Evolutionary conservation across 176 grass and related monocot genomes (phyloP).

Genomic region (Cenchrus purpureus): DNA sequence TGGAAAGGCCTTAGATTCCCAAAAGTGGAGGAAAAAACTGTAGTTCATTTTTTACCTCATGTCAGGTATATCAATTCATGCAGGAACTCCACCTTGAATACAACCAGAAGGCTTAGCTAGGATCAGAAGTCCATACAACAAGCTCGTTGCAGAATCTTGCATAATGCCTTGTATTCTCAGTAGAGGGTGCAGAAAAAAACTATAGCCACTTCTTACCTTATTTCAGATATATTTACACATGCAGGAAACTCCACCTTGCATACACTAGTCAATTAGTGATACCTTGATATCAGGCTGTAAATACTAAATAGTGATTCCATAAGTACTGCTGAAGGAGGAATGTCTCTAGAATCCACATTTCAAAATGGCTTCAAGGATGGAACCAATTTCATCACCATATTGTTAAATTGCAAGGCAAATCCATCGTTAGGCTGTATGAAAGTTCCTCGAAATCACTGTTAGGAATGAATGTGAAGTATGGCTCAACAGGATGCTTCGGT

Average conservation of each 20-base stretch:
- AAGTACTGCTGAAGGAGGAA: background rate
- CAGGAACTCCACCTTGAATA: background rate
- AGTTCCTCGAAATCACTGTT: background rate
- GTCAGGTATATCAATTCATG: constrained; percentile 18
- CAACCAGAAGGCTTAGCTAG: background rate
- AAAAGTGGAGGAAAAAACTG: background rate
- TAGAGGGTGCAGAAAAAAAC: background rate
- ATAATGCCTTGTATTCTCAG: background rate
- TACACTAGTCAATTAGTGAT: background rate
- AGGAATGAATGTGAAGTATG: background rate
- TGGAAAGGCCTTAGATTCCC: background rate
- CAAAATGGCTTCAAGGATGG: background rate
- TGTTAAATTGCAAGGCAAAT: background rate
- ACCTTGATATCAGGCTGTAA: constrained; percentile 3
- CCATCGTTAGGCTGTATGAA: background rate
- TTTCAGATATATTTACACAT: constrained; percentile 4
- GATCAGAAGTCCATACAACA: background rate
- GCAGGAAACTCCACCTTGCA: background rate
- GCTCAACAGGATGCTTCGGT: constrained; percentile 4
- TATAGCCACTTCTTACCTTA: background rate
- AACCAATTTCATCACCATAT: background rate
- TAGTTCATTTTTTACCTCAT: background rate
- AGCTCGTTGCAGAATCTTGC: background rate
- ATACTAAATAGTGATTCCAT: background rate
- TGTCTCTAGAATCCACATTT: background rate